Percentiles rank a stretch among this genome's conserved stretches.
Conservation (phyloP, 2,329 filamentous ascomycete species). For the Dendryphion nanum region DNA sequence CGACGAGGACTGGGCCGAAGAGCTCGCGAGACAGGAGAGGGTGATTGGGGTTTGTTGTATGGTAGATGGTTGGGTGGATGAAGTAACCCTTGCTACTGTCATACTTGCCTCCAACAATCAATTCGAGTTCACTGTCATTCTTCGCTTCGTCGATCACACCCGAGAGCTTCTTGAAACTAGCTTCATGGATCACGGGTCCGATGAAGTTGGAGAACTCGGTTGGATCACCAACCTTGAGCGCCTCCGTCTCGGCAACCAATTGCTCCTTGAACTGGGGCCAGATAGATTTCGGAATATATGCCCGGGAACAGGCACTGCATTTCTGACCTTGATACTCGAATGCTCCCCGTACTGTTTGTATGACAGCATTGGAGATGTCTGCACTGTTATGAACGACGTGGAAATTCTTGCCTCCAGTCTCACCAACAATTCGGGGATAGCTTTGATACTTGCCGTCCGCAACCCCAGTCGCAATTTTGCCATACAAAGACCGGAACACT, state of each 20-base stretch:
- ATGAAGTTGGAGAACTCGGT: constrained; percentile 75
- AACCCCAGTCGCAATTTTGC: constrained; percentile 77
- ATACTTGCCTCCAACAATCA: constrained; percentile 74
- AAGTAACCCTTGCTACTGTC: constrained; percentile 78
- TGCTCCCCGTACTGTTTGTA: constrained; percentile 80
- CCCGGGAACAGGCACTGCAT: constrained; percentile 79
- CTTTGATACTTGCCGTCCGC: constrained; percentile 77
- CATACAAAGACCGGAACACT: constrained; percentile 87
- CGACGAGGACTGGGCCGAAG: constrained; percentile 74
- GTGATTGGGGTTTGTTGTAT: constrained; percentile 70
- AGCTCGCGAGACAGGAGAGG: constrained; percentile 74
- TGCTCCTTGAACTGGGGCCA: constrained; percentile 70
- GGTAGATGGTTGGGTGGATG: constrained; percentile 80
- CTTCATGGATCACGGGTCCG: constrained; percentile 81
- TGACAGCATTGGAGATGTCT: constrained; percentile 73
- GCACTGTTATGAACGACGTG: constrained; percentile 77
- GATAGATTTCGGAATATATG: constrained; percentile 73
- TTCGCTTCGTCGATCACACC: constrained; percentile 78
- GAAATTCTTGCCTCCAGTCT: constrained; percentile 94
- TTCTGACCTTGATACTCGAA: constrained; percentile 94
- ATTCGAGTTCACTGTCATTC: constrained; percentile 67
- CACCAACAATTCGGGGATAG: constrained; percentile 86
- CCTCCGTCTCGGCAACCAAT: constrained; percentile 66
- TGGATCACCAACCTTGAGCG: constrained; percentile 69
- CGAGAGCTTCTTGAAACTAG: constrained; percentile 76